Percentiles rank a stretch among this genome's conserved stretches.
Conservation (phyloP, 345 rosid genomes). For the Hibiscus tridactylites region DNA sequence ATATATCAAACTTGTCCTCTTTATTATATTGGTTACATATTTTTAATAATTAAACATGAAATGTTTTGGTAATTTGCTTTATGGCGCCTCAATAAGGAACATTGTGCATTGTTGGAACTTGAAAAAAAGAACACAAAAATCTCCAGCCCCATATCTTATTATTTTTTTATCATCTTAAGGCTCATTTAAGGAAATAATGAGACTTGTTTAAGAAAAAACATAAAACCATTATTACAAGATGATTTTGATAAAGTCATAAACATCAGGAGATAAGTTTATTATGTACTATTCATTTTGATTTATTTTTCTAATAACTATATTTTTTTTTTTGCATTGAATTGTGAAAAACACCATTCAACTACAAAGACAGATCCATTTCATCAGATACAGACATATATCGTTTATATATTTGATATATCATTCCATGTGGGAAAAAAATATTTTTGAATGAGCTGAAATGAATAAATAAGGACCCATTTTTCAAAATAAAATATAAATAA, state of each 20-base stretch:
- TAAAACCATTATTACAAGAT: background rate
- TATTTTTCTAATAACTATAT: no score
- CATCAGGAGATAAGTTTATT: no score
- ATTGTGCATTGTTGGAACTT: background rate
- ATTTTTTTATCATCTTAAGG: no score
- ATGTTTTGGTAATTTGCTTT: no score
- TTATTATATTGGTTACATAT: background rate
- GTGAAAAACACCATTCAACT: conserved; percentile 12
- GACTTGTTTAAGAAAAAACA: background rate
- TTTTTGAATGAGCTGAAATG: background rate
- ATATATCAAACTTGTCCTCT: no score
- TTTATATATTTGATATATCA: background rate
- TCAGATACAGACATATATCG: background rate
- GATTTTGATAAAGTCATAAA: no score
- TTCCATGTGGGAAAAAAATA: background rate
- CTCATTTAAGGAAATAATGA: no score
- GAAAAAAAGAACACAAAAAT: no score
- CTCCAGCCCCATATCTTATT: no score
- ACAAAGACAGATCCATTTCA: conserved; percentile 8
- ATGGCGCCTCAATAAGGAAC: background rate
- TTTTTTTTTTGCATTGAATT: background rate
- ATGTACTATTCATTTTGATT: no score
- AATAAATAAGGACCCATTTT: background rate
- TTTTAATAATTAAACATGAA: no score
- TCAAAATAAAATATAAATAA: background rate